Evolutionary conservation across 2,329 filamentous ascomycete genomes (phyloP), one percentile per base, ranked within the genome.

Genomic region (Parastagonospora avenae): DNA sequence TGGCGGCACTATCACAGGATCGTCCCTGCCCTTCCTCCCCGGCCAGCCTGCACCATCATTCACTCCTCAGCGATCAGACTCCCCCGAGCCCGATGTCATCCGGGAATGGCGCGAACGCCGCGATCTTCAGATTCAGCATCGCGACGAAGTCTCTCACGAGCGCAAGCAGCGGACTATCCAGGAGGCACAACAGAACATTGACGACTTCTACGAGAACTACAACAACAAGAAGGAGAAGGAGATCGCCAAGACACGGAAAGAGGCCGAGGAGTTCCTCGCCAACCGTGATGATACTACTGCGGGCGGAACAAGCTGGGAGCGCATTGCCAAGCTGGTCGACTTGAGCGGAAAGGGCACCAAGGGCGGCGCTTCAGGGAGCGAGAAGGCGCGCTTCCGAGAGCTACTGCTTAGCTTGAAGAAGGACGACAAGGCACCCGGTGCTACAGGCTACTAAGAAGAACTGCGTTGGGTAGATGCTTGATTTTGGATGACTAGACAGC

Each of bases 131-230:
- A 88, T 95, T 60, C 82, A 88, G 64, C 92, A 92, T 76, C 90
- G 93, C 67, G 88, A 91, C 59, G 87, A 96, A 74, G 85, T 93
- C 61, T 93, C 93, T 47, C 85, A 86, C 36, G 82, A 85, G 60
- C 91, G 92, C 78, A 94, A 94, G 73, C 84, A 85, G 57, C 87
- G 93, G 73, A 97, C 92, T 1, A 79, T 97, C 71, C 86, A 91
- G 73, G 91, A 94, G 64, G 94, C 94, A 9, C 91, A 92, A 71
- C 85, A 92, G 73, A 94, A 95, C 74, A 96, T 99, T 59, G 94
- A 99, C 74, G 94, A 97, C 74, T 99, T 97, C 79, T 99, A 99
- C 81, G 92, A 97, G 72, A 97, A 96, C 77, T 99, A 99, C 82
- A 97, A 97, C 80, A 87, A 89, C 76, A 96, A 97, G 80, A 93